Evolutionary conservation across 805 yeast species (phyloP).

Genomic region (Brettanomyces sp.): DNA sequence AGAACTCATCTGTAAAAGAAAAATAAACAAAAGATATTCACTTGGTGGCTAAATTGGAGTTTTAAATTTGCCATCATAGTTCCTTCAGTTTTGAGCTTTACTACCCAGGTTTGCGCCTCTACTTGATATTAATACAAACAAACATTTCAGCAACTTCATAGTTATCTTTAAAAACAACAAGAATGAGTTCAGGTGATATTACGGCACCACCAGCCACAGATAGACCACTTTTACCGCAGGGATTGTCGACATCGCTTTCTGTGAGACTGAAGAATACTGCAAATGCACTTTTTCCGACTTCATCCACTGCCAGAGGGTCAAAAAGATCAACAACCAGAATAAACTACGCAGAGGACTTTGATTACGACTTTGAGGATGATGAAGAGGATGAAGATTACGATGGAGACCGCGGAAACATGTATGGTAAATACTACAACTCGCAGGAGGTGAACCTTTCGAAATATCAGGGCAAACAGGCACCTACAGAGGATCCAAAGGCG

Average conservation of each 20-base stretch:
- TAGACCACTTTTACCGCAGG: slow-evolving; percentile 54
- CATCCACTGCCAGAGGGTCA: slow-evolving; percentile 68
- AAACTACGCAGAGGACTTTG: slow-evolving; percentile 74
- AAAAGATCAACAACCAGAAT: slow-evolving; percentile 56
- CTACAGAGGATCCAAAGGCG: slow-evolving; percentile 26
- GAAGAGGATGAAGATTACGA: slow-evolving; percentile 32
- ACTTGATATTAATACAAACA: too few relatives aligned
- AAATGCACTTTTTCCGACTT: slow-evolving; percentile 63
- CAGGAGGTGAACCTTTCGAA: slow-evolving; percentile 19
- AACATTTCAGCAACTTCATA: too few relatives aligned
- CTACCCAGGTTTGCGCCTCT: too few relatives aligned
- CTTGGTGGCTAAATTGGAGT: too few relatives aligned
- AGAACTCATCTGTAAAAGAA: too few relatives aligned
- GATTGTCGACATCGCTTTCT: slow-evolving; percentile 64
- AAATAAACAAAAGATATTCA: too few relatives aligned
- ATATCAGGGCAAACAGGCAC: slow-evolving; percentile 30
- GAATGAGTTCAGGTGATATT: too few relatives aligned
- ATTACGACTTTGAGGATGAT: slow-evolving; percentile 35
- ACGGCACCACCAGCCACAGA: slow-evolving; percentile 2
- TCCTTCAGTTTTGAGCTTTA: too few relatives aligned
- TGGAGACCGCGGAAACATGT: slow-evolving; percentile 29
- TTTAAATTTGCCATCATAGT: too few relatives aligned
- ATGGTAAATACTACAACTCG: neutral
- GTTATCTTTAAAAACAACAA: too few relatives aligned
- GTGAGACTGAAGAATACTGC: slow-evolving; percentile 66